Evolutionary conservation across 2,329 filamentous ascomycete species (phyloP).

Genomic region (Alternaria hordeiaustralica): DNA sequence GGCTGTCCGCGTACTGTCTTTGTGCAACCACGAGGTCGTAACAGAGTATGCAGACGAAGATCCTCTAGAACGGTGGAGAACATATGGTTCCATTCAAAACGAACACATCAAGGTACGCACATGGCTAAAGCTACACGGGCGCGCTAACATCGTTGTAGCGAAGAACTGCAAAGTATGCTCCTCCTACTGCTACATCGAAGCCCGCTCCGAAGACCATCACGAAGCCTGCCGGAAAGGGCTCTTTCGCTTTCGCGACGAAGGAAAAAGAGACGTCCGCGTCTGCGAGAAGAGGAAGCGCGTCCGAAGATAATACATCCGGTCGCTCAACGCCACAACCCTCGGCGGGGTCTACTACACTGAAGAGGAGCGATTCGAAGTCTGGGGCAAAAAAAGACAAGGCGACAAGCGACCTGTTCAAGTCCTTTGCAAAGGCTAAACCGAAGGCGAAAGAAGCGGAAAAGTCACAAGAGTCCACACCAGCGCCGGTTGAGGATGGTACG

Average conservation of each 20-base stretch:
- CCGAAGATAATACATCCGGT: slow-evolving; percentile 45
- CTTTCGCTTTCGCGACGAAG: slow-evolving; percentile 21
- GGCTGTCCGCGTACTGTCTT: slow-evolving; percentile 70
- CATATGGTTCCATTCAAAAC: slow-evolving; percentile 79
- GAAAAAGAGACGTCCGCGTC: slow-evolving; percentile 28
- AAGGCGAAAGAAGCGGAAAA: slow-evolving; percentile 57
- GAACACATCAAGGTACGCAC: slow-evolving; percentile 64
- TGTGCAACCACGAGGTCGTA: slow-evolving; percentile 69
- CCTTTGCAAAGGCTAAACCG: slow-evolving; percentile 74
- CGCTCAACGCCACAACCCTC: slow-evolving; percentile 43
- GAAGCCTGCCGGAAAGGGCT: slow-evolving; percentile 25
- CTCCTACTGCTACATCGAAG: slow-evolving; percentile 41
- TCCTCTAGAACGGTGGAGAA: slow-evolving; percentile 62
- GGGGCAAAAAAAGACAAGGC: slow-evolving; percentile 66
- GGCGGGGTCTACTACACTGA: slow-evolving; percentile 26
- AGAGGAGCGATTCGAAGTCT: slow-evolving; percentile 50
- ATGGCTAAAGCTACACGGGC: not conserved
- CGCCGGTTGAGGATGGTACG: slow-evolving; percentile 58
- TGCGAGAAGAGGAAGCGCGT: slow-evolving; percentile 28
- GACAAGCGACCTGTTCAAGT: slow-evolving; percentile 71
- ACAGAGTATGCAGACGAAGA: slow-evolving; percentile 65
- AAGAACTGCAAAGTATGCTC: slow-evolving; percentile 47
- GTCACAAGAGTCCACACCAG: slow-evolving; percentile 51
- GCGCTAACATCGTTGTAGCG: slow-evolving; percentile 48
- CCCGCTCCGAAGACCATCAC: slow-evolving; percentile 15